Base-by-base conservation (phyloP, 768 basidiomycete genomes). In the Cantharellus cinnabarinus region DNA sequence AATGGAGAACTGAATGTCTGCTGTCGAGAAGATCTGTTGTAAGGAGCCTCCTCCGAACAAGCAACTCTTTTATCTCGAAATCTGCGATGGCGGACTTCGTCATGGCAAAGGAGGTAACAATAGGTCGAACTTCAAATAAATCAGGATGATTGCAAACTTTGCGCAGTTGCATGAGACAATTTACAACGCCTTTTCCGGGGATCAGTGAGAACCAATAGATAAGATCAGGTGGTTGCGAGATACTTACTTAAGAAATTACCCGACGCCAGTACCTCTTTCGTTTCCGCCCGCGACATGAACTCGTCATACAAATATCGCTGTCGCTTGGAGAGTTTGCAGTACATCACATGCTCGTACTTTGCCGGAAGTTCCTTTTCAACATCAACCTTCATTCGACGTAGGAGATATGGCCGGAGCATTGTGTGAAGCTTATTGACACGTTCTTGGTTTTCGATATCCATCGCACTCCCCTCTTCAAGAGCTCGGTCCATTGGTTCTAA, bases 221-320 rank as follows among this genome's bases (percentile, higher is more conserved):
- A 48, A 48, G 44, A 48, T 14, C 52, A 7, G 35, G 38, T 10
- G 10, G 35, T 54, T 37, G 52, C 7, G 41, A 37, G 20, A 10
- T 10, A 37, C 52, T 10, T 37, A 54, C 70, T 70, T 41, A 74
- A 68, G 63, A 71, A 74, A 44, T 72, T 71, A 2, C 91, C 93
- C 2, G 89, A 89, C 29, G 82, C 74, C 52, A 95, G 74, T 20
- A 87, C 88, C 62, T 83, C 80, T 38, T 79, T 78, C 2, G 90
- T 95, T 58, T 89, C 81, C 0, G 85, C 79, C 38, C 90, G 79
- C 5, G 82, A 76, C 89, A 95, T 91, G 72, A 94, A 94, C 67
- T 94, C 90, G 73, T 95, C 90, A 67, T 95, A 95, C 20, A 95
- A 75, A 67, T 88, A 89, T n/a, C 90, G 82, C 65, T 95, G 90